A percentile compares a stretch with the other conserved stretches of the same genome.
Conservation (phyloP, 2,329 filamentous ascomycete genomes). For the Colletotrichum sojae region DNA sequence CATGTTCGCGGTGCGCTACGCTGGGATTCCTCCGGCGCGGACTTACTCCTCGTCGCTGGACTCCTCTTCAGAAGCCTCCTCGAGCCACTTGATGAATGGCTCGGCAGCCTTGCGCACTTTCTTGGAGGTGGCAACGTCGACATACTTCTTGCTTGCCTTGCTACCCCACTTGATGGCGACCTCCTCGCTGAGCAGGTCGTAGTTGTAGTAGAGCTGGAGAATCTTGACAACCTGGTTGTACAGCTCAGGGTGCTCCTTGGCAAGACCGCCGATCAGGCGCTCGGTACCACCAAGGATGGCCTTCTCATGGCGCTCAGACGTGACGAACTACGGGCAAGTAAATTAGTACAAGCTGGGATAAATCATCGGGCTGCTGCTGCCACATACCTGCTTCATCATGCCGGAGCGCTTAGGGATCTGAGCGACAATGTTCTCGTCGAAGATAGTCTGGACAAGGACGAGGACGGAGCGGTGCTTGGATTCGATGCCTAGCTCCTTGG, state of each 20-base stretch:
- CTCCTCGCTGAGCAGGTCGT: slow-evolving; percentile 91
- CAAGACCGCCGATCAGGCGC: slow-evolving; percentile 81
- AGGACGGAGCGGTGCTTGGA: slow-evolving; percentile 92
- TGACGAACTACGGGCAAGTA: slow-evolving; percentile 73
- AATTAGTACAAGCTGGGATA: slow-evolving; percentile 47
- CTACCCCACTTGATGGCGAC: slow-evolving; percentile 90
- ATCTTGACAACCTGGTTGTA: slow-evolving; percentile 85
- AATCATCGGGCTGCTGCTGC: neutral
- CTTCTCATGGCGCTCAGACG: slow-evolving; percentile 94
- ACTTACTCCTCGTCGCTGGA: slow-evolving; percentile 69
- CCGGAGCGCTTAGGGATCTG: slow-evolving; percentile 87
- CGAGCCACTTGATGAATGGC: slow-evolving; percentile 94
- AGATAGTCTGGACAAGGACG: slow-evolving; percentile 93
- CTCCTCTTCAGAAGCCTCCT: slow-evolving; percentile 85
- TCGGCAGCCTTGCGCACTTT: slow-evolving; percentile 79
- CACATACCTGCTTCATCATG: slow-evolving; percentile 87
- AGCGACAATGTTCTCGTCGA: slow-evolving; percentile 89
- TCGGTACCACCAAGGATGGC: slow-evolving; percentile 95
- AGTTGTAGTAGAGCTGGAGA: slow-evolving; percentile 89
- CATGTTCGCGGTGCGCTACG: too few species aligned
- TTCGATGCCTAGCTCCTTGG: slow-evolving; percentile 95
- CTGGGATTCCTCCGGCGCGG: neutral
- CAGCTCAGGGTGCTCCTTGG: slow-evolving; percentile 85
- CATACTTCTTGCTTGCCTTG: slow-evolving; percentile 99
- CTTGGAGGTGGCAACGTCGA: slow-evolving; percentile 43